A percentile compares a stretch with the other conserved stretches of the same genome.
These are phyloP conservation scores for Notholithocarpus densiflorus DNA, from an alignment of 306 rosid genomes.

Conservation along the genomic window DNA sequence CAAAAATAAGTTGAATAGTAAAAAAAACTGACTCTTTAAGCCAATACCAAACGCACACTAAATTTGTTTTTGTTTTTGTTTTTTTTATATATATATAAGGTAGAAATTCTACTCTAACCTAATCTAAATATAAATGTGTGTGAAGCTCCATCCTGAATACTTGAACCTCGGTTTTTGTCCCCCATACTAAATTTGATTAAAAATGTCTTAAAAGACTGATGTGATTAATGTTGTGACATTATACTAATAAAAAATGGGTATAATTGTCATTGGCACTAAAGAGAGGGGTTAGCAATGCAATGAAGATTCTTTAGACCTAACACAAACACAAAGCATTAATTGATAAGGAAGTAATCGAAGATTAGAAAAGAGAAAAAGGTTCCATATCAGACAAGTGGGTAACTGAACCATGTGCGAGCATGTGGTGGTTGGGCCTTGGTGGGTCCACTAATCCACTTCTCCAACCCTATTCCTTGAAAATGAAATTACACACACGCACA, in stretches of 20 bases:
- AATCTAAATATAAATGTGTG: no score
- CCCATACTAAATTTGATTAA: no score
- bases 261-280: neutral
- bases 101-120: no score
- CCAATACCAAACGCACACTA: no score
- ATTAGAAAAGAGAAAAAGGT: conserved; percentile 19
- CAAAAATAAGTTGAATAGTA: no score
- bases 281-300: neutral
- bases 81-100: fast-evolving
- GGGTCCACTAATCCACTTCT: conserved; percentile 50
- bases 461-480: conserved; percentile 32
- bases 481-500: neutral
- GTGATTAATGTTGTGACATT: no score
- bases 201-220: no score
- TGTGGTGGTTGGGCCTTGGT: conserved; percentile 51
- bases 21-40: no score
- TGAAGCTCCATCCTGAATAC: fast-evolving
- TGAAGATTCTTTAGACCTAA: conserved; percentile 19
- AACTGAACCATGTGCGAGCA: conserved; percentile 52
- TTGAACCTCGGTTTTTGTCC: fast-evolving
- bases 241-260: neutral
- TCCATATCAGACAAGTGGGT: conserved; percentile 34
- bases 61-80: no score
- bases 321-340: conserved; percentile 28
- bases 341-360: conserved; percentile 25